These are phyloP conservation scores for Puccinia coronata DNA, from an alignment of 1,284 basidiomycete genomes.

Conservation along the genomic window DNA sequence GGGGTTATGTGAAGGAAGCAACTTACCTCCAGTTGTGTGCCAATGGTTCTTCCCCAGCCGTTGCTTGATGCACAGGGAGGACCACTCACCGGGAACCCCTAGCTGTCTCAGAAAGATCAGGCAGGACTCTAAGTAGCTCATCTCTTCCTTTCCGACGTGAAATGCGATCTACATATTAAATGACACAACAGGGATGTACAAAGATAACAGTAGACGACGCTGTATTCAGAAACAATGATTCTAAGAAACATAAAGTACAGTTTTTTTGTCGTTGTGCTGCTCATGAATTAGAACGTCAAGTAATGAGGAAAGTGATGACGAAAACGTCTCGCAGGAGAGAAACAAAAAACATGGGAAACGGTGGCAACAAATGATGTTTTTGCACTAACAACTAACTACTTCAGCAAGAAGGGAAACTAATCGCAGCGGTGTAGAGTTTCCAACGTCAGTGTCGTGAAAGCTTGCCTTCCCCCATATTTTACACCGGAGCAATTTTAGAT, in stretches of 20 bases:
- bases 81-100: too few species aligned
- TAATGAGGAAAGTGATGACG: neutral
- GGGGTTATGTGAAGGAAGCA: too few species aligned
- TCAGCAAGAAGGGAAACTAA: neutral
- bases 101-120: too few species aligned
- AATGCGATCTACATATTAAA: neutral
- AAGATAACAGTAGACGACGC: neutral
- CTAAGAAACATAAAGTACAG: neutral
- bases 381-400: neutral
- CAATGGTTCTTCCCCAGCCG: too few species aligned
- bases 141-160: neutral
- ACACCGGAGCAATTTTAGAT: conserved; percentile 20
- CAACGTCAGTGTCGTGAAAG: neutral
- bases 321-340: neutral
- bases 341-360: neutral
- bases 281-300: neutral
- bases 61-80: too few species aligned
- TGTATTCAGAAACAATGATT: neutral
- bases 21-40: too few species aligned
- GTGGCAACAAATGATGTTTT: neutral
- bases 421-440: neutral
- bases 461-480: neutral
- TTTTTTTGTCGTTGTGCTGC: too few species aligned
- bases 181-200: neutral
- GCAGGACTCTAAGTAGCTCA: too few species aligned